Evolutionary conservation across 2,329 filamentous ascomycete species (phyloP), one percentile per base, ranked within the genome.

Genomic region (Alternaria metachromatica): DNA sequence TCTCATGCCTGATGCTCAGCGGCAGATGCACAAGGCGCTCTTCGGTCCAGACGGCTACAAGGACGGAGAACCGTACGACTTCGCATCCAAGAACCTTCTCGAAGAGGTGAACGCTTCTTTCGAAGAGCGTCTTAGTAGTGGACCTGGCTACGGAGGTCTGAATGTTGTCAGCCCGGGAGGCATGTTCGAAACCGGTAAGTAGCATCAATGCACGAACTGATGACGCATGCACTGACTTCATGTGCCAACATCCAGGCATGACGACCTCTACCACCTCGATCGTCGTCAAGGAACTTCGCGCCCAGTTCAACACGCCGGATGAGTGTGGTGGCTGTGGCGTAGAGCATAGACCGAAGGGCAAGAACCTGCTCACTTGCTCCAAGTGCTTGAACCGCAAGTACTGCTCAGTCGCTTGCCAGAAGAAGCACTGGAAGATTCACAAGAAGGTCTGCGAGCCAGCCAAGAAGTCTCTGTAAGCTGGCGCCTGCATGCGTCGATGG

Each of bases 401-500:
- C 69, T 80, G 77, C 58, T 68, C 73, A 21, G 21, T 21, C 21
- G 21, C 21, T 21, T 79, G 76, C 53, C 76, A 79, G 63, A 76
- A 72, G 58, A 67, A 71, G 46, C 66, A 74, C 48, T 78, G 76
- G 76, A 75, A 72, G 66, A 48, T 65, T 10, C 78, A 79, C 69
- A 78, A 77, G 69, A 76, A 72, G 56, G 57, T 69, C 11, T 78
- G 76, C 33, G 65, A 54, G 10, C 15, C 45, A 15, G 30, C 25
- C n/a, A 46, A 41, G 18, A 41, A 28, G 13, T 54, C 3, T 2
- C 4, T 20, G 23, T 33, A 55, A 37, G n/a, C n/a, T n/a, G n/a
- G n/a, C n/a, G n/a, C n/a, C n/a, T n/a, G n/a, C n/a, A n/a, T n/a
- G n/a, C n/a, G n/a, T n/a, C n/a, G n/a, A n/a, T n/a, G n/a, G n/a